Base-by-base conservation (phyloP, 1,284 basidiomycete genomes). In the Sanghuangporus weigelae region DNA sequence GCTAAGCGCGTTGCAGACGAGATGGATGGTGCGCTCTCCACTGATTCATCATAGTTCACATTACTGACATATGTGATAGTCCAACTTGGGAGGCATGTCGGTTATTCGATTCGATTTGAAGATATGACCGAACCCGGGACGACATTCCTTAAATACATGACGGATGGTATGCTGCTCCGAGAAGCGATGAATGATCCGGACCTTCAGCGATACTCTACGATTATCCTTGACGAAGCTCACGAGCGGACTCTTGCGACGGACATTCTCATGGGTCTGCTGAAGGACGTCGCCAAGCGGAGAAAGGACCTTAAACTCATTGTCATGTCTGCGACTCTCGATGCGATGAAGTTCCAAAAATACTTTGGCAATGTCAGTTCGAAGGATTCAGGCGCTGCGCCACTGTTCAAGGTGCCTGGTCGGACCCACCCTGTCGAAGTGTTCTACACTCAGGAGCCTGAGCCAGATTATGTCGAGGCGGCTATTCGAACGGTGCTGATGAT, bases 171-270 rank as follows among this genome's bases (percentile, higher is more conserved):
- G 95, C 84, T 95, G 64, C 83, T 97, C 35, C 89, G 96, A 46
- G 96, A 98, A 79, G 96, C 95, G 7, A 98, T 98, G 93, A 93
- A 96, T 76, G 97, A 99, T 75, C 91, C 93, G 38, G 84, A 87
- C 56, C 85, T 98, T 35, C 81, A 84, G 56, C 86, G 94, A 11
- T 99, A 99, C 77, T 96, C 93, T 39, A 97, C 95, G 16, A 94
- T 99, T 76, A 98, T 99, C 70, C 87, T 99, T 64, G 97, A 99
- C 75, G 97, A 99, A 79, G 97, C 95, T 6, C 97, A 99, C 81
- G 97, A 99, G 78, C 89, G 97, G 68, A 99, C 97, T 0, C 84
- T 99, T 31, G 95, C 97, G 0, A 99, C 97, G 40, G 97, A 99
- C 77, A 96, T 99, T 69, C 89, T 99, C 56, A 98, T 99, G 94